A percentile compares a stretch with the other conserved stretches of the same genome.
These are phyloP conservation scores for Thymus quinquecostatus DNA, from an alignment of 257 asterid species.

Conservation along the genomic window DNA sequence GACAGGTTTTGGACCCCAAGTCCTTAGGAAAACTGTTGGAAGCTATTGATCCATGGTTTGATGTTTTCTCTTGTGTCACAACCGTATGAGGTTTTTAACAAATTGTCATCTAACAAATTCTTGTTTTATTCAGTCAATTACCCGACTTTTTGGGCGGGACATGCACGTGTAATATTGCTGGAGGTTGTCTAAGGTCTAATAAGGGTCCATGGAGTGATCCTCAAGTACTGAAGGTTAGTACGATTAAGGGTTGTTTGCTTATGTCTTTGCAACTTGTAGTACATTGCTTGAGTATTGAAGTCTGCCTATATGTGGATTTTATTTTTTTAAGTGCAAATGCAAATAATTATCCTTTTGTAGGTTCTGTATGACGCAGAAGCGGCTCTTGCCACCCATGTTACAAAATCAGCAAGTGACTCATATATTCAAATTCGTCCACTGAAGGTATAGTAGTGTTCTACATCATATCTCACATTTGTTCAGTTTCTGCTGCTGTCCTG, in stretches of 20 bases:
- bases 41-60: conserved; percentile 73
- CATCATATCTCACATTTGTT: conserved; percentile 1
- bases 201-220: conserved; percentile 97
- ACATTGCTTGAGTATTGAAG: conserved; percentile 17
- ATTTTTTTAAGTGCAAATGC: conserved; percentile 29
- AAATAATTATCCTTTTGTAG: conserved; percentile 43
- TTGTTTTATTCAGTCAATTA: conserved; percentile 61
- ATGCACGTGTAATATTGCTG: conserved; percentile 72
- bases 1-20: conserved; percentile 86
- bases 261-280: not conserved
- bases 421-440: conserved; percentile 44
- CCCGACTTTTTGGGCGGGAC: conserved; percentile 96
- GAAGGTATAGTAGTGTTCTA: conserved; percentile 48
- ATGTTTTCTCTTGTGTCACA: conserved; percentile 28
- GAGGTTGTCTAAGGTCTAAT: conserved; percentile 89
- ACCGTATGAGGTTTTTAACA: conserved; percentile 23
- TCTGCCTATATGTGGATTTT: conserved; percentile 37
- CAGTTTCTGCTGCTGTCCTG: conserved; percentile 2
- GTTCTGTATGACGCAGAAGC: conserved; percentile 64
- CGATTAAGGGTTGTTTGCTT: conserved; percentile 15
- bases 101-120: conserved; percentile 29
- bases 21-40: conserved; percentile 80
- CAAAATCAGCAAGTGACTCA: conserved; percentile 51
- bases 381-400: conserved; percentile 50
- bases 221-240: conserved; percentile 76